These are phyloP conservation scores for Trichoderma sp. DNA, from an alignment of 2,329 filamentous ascomycete species.

Conservation along the genomic window DNA sequence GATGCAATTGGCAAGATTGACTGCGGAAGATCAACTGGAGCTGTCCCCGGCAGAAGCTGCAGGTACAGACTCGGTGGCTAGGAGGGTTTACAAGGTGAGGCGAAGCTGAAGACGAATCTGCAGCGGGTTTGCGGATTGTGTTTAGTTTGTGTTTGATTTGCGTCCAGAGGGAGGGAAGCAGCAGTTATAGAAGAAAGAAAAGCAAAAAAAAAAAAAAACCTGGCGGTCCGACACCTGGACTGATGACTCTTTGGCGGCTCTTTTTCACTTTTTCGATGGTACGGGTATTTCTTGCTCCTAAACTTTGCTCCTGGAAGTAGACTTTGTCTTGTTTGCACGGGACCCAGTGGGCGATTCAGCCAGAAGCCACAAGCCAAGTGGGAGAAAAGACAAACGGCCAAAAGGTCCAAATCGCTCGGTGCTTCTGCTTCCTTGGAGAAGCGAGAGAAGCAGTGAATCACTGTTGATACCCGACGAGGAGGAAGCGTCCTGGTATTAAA, in stretches of 20 bases:
- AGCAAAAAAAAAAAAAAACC: background rate
- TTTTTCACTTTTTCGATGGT: background rate
- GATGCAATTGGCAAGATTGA: slow-evolving; percentile 8
- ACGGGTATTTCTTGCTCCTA: background rate
- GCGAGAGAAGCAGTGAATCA: background rate
- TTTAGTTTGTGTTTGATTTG: background rate
- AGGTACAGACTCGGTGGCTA: slow-evolving; percentile 14
- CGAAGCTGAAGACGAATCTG: background rate
- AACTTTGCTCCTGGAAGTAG: background rate
- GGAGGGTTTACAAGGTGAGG: slow-evolving; percentile 5
- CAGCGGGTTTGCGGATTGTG: background rate
- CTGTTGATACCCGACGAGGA: slow-evolving; percentile 33
- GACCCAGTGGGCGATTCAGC: background rate
- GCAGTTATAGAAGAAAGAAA: background rate
- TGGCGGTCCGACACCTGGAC: background rate
- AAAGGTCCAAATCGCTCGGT: slow-evolving; percentile 2
- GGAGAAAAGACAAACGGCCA: background rate
- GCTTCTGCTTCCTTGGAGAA: background rate
- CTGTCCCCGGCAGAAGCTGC: slow-evolving; percentile 3
- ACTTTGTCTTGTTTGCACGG: background rate
- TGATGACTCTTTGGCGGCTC: background rate
- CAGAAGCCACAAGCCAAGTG: background rate
- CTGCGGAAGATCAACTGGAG: background rate
- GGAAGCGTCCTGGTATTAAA: slow-evolving; percentile 27
- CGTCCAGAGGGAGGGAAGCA: background rate